Evolutionary conservation across 192 early-diverging fungal genomes (phyloP).

Genomic region (Coemansia furcata): DNA sequence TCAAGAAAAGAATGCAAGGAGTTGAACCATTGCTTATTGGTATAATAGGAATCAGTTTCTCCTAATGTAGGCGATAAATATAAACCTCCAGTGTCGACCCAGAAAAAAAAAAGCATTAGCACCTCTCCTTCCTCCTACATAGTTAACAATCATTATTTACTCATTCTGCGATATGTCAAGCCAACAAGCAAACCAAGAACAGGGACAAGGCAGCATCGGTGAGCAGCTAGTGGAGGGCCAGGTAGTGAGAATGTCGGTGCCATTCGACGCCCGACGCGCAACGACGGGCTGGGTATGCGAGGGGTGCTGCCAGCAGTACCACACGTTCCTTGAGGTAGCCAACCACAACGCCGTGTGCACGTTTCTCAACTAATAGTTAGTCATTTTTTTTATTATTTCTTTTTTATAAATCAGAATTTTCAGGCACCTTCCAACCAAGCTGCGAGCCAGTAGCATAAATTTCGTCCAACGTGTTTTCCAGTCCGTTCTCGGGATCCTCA

Average conservation of each 20-base stretch:
- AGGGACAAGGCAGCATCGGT: not conserved
- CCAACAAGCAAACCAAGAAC: not conserved
- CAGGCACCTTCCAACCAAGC: slow-evolving; percentile 39
- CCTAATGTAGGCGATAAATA: too few species aligned
- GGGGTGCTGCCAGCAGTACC: not conserved
- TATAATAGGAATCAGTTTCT: not conserved
- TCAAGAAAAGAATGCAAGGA: not conserved
- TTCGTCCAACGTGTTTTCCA: slow-evolving; percentile 56
- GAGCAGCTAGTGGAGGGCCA: not conserved
- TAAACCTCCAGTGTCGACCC: too few species aligned
- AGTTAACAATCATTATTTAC: not conserved
- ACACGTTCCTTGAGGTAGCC: not conserved
- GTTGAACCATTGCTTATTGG: not conserved
- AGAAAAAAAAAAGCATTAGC: too few species aligned
- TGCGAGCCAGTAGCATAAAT: slow-evolving; percentile 62
- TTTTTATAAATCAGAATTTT: not conserved
- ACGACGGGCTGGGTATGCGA: not conserved
- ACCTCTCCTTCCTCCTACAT: not conserved
- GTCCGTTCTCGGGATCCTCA: slow-evolving; percentile 61
- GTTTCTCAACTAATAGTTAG: not conserved
- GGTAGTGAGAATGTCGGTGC: not conserved
- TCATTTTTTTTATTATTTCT: not conserved
- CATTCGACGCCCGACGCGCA: not conserved
- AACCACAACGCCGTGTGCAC: not conserved
- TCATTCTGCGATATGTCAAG: not conserved